These are phyloP conservation scores for Euptelea pleiosperma DNA, from an alignment of 164 flowering plant species.

Conservation along the genomic window DNA sequence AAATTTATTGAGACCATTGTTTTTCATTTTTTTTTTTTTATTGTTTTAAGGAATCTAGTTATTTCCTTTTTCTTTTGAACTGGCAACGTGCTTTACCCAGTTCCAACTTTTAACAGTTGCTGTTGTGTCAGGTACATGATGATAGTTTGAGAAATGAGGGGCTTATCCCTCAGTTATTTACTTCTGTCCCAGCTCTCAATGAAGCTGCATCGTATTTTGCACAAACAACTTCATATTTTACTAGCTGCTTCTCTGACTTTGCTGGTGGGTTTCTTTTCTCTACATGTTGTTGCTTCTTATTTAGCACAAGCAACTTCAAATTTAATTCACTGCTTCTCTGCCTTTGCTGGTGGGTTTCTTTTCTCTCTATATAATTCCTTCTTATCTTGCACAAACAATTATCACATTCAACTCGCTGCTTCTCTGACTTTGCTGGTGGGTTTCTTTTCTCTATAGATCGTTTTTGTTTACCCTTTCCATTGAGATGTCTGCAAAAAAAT, in stretches of 20 bases:
- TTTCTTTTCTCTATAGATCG: slow-evolving; percentile 9
- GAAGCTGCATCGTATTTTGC: slow-evolving; percentile 88
- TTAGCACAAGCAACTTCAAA: slow-evolving; percentile 75
- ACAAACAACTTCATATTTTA: slow-evolving; percentile 70
- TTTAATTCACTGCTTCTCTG: slow-evolving; percentile 65
- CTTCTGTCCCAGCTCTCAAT: slow-evolving; percentile 70
- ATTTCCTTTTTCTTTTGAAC: background rate
- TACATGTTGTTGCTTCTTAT: slow-evolving; percentile 37
- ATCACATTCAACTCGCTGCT: slow-evolving; percentile 67
- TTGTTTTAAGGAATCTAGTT: background rate
- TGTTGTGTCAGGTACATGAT: slow-evolving; percentile 33
- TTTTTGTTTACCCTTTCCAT: too few species aligned
- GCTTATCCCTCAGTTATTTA: slow-evolving; percentile 62
- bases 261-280: slow-evolving; percentile 43
- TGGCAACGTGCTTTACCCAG: background rate
- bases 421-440: slow-evolving; percentile 61
- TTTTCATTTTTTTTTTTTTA: background rate
- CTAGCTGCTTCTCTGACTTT: slow-evolving; percentile 61
- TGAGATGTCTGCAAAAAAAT: too few species aligned
- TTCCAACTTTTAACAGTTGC: background rate
- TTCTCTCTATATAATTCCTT: slow-evolving; percentile 7
- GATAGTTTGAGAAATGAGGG: slow-evolving; percentile 36
- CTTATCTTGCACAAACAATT: slow-evolving; percentile 76
- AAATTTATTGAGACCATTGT: background rate
- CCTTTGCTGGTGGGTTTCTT: slow-evolving; percentile 48